Conservation (phyloP, 257 asterid genomes). For the Misopates orontium region DNA sequence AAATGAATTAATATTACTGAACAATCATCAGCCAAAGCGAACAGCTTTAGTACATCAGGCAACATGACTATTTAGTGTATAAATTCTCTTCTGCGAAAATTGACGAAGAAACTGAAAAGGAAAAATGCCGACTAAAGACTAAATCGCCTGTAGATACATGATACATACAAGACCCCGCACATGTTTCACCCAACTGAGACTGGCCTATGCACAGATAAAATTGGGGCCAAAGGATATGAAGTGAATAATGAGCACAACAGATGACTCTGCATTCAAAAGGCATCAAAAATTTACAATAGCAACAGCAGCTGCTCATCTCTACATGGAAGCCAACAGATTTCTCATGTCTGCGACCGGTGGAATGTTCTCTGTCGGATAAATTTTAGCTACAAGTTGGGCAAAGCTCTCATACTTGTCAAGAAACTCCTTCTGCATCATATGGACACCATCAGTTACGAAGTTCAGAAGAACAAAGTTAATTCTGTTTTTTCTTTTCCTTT, state of each 20-base stretch:
- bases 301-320: conserved; percentile 27
- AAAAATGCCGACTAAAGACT: background rate
- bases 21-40: conserved; percentile 9
- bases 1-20: conserved; percentile 7
- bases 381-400: conserved; percentile 73
- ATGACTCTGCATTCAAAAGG: conserved; percentile 3
- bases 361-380: conserved; percentile 80
- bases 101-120: conserved; percentile 8
- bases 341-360: conserved; percentile 78
- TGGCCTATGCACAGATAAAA: conserved; percentile 26
- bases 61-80: background rate
- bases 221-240: background rate
- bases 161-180: background rate
- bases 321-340: conserved; percentile 79
- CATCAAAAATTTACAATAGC: conserved; percentile 12
- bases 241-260: background rate
- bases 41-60: too few relatives aligned
- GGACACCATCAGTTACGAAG: conserved; percentile 15
- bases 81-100: background rate
- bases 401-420: conserved; percentile 86
- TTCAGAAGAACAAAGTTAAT: conserved; percentile 1
- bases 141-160: background rate
- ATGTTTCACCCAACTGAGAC: conserved; percentile 17
- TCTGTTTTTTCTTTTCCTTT: conserved; percentile 32
- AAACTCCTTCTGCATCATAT: conserved; percentile 70